phyloP scores from a whole-genome alignment of 176 grass and related monocot genomes.

The Cenchrus americanus region DNA sequence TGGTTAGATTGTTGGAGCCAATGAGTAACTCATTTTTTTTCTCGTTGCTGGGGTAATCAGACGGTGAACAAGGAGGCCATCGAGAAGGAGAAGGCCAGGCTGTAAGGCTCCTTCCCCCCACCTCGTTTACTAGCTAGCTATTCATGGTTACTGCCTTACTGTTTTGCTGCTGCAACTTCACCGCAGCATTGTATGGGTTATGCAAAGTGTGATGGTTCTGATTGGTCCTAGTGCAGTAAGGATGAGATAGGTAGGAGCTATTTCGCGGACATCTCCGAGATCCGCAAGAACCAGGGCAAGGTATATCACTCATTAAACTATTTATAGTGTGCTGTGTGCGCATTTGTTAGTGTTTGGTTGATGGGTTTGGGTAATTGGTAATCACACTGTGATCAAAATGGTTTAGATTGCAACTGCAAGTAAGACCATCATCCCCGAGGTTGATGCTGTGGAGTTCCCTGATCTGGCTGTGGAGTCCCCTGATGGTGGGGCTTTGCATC shows the following conservation, averaged over 20 bases:
- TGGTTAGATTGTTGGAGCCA: not conserved
- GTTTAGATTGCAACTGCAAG: conserved; percentile 36
- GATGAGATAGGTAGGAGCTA: conserved; percentile 79
- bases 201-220: conserved; percentile 4
- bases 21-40: not conserved
- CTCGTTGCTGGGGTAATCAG: conserved; percentile 30
- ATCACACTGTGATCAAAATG: not conserved
- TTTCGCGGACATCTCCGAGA: conserved; percentile 77
- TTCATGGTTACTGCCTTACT: not conserved
- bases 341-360: not conserved
- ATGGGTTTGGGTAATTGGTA: not conserved
- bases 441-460: conserved; percentile 67
- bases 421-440: conserved; percentile 47
- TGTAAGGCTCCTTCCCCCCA: conserved; percentile 58
- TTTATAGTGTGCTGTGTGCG: not conserved
- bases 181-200: not conserved
- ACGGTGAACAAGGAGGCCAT: conserved; percentile 54
- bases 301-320: conserved; percentile 28
- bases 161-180: not conserved
- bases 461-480: conserved; percentile 57
- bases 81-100: conserved; percentile 72
- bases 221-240: conserved; percentile 67
- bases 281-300: conserved; percentile 76
- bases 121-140: not conserved
- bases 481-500: conserved; percentile 41